A percentile compares a stretch with the other conserved stretches of the same genome.
Evolutionary conservation across 768 basidiomycete species (phyloP).

Genomic region (Amanita subjunquillea): DNA sequence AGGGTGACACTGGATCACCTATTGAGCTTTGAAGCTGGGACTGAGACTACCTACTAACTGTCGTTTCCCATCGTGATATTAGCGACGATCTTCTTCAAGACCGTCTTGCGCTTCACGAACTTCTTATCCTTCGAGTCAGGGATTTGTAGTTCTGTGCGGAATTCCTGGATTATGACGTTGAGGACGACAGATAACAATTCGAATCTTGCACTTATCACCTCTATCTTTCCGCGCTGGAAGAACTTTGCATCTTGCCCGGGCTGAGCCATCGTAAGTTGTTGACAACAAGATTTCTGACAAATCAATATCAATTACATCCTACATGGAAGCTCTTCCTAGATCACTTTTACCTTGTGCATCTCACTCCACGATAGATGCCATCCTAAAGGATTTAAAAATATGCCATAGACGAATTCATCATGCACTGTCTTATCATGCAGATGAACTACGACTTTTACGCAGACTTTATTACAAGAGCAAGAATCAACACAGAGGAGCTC

Average conservation of each 20-base stretch:
- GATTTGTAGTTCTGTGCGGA: slow-evolving; percentile 83
- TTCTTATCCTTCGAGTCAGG: slow-evolving; percentile 97
- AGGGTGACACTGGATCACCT: slow-evolving; percentile 65
- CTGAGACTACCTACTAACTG: slow-evolving; percentile 51
- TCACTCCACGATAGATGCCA: slow-evolving; percentile 37
- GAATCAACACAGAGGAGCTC: slow-evolving; percentile 61
- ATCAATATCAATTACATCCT: neutral
- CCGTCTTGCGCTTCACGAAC: slow-evolving; percentile 84
- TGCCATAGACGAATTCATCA: slow-evolving; percentile 42
- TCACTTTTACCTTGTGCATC: slow-evolving; percentile 16
- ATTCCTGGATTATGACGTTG: slow-evolving; percentile 42
- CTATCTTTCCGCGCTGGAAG: slow-evolving; percentile 87
- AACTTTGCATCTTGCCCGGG: slow-evolving; percentile 86
- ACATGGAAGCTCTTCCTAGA: slow-evolving; percentile 13
- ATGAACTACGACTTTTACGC: slow-evolving; percentile 52
- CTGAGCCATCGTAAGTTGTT: slow-evolving; percentile 27
- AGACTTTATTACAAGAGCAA: slow-evolving; percentile 71
- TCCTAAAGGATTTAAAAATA: slow-evolving; percentile 51
- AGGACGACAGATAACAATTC: neutral
- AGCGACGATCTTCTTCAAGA: slow-evolving; percentile 94
- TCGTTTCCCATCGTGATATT: slow-evolving; percentile 99
- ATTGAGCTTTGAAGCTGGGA: slow-evolving; percentile 7
- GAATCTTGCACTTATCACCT: slow-evolving; percentile 34
- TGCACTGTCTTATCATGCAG: slow-evolving; percentile 27
- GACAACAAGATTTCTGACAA: neutral